Conservation (phyloP, 208 protist species). For the Trypanosoma lewisi region DNA sequence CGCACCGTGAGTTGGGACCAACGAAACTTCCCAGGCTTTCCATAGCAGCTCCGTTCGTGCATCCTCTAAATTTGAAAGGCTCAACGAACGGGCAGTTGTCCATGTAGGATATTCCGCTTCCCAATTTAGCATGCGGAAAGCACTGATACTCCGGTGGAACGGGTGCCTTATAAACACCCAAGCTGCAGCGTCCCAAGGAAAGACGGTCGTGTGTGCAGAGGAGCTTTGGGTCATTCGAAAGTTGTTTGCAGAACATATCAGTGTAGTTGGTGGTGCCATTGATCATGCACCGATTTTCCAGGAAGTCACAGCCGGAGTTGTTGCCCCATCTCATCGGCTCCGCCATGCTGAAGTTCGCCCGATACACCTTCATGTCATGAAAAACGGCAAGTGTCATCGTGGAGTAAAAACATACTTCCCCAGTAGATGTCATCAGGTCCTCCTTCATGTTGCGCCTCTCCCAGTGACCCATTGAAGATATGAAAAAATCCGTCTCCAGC, state of each 20-base stretch:
- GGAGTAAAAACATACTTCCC: conserved; percentile 22
- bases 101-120: conserved; percentile 26
- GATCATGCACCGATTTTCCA: no score
- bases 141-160: conserved; percentile 44
- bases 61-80: conserved; percentile 9
- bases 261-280: no score
- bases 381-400: conserved; percentile 29
- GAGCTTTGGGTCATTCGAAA: not conserved
- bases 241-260: conserved; percentile 30
- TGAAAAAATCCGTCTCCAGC: conserved; percentile 22
- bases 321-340: no score
- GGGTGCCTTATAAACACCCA: not conserved
- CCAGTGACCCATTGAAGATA: conserved; percentile 30
- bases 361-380: conserved; percentile 2
- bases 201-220: conserved; percentile 33
- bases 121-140: conserved; percentile 20
- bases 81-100: conserved; percentile 47
- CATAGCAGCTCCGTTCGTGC: conserved; percentile 12
- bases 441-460: conserved; percentile 26
- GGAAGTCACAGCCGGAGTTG: no score
- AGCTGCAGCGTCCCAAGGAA: conserved; percentile 30
- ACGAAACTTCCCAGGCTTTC: conserved; percentile 21
- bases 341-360: conserved; percentile 26
- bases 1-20: conserved; percentile 21
- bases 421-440: conserved; percentile 29